Evolutionary conservation across 805 yeast species (phyloP), one percentile per base, ranked within the genome.

Genomic region (Saturnispora halmiae): DNA sequence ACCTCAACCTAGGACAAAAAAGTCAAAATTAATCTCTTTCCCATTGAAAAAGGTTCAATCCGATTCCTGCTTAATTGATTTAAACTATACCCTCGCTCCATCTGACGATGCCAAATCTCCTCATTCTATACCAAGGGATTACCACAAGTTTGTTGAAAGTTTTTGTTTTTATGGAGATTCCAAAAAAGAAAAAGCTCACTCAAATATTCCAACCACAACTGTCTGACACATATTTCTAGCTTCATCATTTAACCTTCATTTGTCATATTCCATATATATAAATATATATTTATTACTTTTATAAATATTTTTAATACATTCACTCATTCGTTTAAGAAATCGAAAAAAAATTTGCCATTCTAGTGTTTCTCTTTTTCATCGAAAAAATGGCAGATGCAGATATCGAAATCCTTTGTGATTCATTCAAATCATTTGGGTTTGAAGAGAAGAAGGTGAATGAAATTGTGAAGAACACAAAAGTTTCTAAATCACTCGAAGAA

Each of bases 391-490:
- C 33, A n/a, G 33, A 15, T 14, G 41, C 21, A 4, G 44, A 41
- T 7, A 60, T 57, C 14, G 62, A 55, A 38, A 55, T 55, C 24
- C 41, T 64, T 16, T 42, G 50, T 27, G 44, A 40, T 6, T 58
- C 60, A 26, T 73, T 75, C 43, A 52, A 61, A 42, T 53, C 60
- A 38, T 57, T 80, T 43, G 94, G 94, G 11, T 75, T 83, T 50
- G 76, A 73, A 51, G 90, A 81, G 14, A 68, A 76, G 51, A 85
- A 84, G 59, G 69, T 83, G 45, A 74, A 77, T 37, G 97, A 92
- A 56, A 79, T 87, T 43, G 60, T 77, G 42, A 90, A 86, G 60
- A 90, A 92, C 66, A 78, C 79, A 58, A 88, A 88, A 60, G 94
- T 88, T 31, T 73, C 90, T 14, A 66, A 67, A 31, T 75, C 94